These are phyloP conservation scores for Thalassiosira hispida DNA, from an alignment of 352 stramenopile species.

Conservation along the genomic window DNA sequence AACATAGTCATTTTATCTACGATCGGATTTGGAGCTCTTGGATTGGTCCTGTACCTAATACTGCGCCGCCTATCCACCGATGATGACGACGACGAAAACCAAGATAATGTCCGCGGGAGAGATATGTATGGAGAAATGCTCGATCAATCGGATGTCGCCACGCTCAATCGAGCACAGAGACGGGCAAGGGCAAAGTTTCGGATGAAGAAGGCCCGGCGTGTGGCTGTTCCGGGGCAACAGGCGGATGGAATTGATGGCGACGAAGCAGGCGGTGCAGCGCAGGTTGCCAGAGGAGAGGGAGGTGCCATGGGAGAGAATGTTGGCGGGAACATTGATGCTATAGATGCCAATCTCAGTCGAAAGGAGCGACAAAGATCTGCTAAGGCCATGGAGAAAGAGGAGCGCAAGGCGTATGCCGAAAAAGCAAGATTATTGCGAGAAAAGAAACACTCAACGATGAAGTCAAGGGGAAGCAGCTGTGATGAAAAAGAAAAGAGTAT, in stretches of 20 bases:
- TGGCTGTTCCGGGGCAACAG: neutral
- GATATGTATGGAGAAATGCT: constrained; percentile 62
- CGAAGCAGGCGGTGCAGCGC: constrained; percentile 6
- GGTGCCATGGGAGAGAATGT: constrained; percentile 1
- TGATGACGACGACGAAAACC: constrained; percentile 21
- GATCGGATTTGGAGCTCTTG: constrained; percentile 40
- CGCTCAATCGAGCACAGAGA: constrained; percentile 65
- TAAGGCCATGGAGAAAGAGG: constrained; percentile 65
- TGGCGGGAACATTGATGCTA: constrained; percentile 1
- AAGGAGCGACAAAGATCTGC: constrained; percentile 73
- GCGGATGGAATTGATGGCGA: constrained; percentile 8
- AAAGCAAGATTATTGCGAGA: constrained; percentile 44
- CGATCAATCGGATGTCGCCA: constrained; percentile 56
- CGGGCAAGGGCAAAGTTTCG: constrained; percentile 60
- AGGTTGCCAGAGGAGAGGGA: neutral
- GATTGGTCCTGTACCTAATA: constrained; percentile 39
- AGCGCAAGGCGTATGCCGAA: constrained; percentile 64
- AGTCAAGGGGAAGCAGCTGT: neutral
- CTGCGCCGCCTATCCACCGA: constrained; percentile 11
- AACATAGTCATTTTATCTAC: constrained; percentile 37
- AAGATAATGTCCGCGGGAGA: constrained; percentile 21
- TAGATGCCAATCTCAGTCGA: constrained; percentile 39
- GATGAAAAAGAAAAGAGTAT: neutral
- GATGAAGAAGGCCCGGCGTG: constrained; percentile 67
- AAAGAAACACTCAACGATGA: constrained; percentile 15